A percentile compares a stretch with the other conserved stretches of the same genome.
These are phyloP conservation scores for Fusarium sarcochroum DNA, from an alignment of 2,329 filamentous ascomycete species.

Conservation along the genomic window DNA sequence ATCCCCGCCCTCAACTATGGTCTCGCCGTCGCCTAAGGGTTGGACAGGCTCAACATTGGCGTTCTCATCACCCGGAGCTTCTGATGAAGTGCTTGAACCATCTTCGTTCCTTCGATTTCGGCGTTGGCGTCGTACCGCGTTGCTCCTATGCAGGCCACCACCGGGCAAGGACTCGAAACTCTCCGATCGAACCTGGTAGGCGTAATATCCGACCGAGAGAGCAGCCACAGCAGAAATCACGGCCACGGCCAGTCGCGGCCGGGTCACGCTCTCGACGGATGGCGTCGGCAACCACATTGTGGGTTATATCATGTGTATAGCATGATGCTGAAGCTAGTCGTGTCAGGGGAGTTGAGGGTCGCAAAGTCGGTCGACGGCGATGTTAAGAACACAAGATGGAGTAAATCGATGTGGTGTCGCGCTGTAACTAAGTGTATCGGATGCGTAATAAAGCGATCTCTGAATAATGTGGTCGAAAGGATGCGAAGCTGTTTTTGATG, in stretches of 20 bases:
- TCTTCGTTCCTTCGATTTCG: slow-evolving; percentile 54
- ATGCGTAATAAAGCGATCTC: background rate
- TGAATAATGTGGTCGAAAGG: slow-evolving; percentile 1
- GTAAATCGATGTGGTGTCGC: background rate
- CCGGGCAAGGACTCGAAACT: slow-evolving; percentile 46
- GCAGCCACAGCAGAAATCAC: slow-evolving; percentile 69
- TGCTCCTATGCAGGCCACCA: slow-evolving; percentile 72
- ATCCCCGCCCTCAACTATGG: slow-evolving; percentile 59
- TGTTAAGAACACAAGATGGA: background rate
- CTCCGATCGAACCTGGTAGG: slow-evolving; percentile 61
- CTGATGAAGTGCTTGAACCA: slow-evolving; percentile 60
- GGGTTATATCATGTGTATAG: slow-evolving; percentile 50
- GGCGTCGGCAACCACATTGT: slow-evolving; percentile 64
- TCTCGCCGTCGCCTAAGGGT: slow-evolving; percentile 56
- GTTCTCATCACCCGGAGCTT: slow-evolving; percentile 63
- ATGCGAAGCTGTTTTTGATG: slow-evolving; percentile 34
- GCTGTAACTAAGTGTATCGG: background rate
- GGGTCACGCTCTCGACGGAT: slow-evolving; percentile 68
- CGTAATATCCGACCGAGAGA: slow-evolving; percentile 70
- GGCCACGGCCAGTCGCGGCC: slow-evolving; percentile 69
- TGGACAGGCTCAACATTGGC: slow-evolving; percentile 50
- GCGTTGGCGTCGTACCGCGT: slow-evolving; percentile 72
- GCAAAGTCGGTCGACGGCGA: slow-evolving; percentile 5
- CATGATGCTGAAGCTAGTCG: slow-evolving; percentile 50
- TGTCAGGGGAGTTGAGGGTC: slow-evolving; percentile 19